Evolutionary conservation across 805 yeast species (phyloP), one percentile per base, ranked within the genome.

Genomic region (Saccharomycopsis sp.): DNA sequence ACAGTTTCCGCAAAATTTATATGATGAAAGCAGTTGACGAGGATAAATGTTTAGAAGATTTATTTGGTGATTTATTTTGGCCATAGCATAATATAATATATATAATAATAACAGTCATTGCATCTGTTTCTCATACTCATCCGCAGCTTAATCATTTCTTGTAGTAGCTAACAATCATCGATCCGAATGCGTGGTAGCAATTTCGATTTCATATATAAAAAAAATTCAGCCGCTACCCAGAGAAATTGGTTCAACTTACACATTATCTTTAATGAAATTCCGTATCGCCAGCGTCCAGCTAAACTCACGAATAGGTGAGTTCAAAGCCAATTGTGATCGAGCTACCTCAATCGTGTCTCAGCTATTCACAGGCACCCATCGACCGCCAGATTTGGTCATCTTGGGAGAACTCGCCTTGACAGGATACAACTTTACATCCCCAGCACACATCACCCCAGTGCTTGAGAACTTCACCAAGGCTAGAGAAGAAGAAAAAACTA

Each of bases 391-490:
- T 57, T 53, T 88, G n/a, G 59, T 88, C 5, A 73, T 88, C 1
- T 68, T 89, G 4, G 95, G 97, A 0, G 97, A 88, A 56, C 62
- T 88, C 40, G 87, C 94, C 0, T 63, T 89, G 9, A 83, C 95
- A 0, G 96, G 96, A 1, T 88, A 88, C 59, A 82, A 81, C 55
- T 89, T 81, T 62, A 57, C 60, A 23, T 59, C 64, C 21, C 60
- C 58, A 34, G 58, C 54, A 0, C 75, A 70, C 31, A 78, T 81
- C 17, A 59, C 54, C 40, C 89, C 90, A 2, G 80, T 60, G 53
- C 58, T 82, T 22, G 89, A 84, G 50, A 51, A 61, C 0, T 32
- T 51, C 0, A 63, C 66, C 0, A 54, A 59, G 1, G 29, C 22
- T 6, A 23, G 32, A 3, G 14, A n/a, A n/a, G n/a, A n/a, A n/a